phyloP scores from a whole-genome alignment of 768 basidiomycete genomes.

The Harrya chromipes region DNA sequence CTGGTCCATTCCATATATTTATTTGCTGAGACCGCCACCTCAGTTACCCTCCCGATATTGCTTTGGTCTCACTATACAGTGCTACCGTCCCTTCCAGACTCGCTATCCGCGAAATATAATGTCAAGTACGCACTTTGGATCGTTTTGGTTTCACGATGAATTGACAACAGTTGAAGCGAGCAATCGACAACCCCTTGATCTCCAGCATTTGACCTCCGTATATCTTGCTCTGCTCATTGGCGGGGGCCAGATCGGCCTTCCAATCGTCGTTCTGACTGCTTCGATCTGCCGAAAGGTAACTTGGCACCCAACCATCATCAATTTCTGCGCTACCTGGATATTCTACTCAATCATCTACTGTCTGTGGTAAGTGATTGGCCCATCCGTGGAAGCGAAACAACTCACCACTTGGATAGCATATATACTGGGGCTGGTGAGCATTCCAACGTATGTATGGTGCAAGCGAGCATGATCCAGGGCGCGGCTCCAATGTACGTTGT shows the following conservation, averaged over 20 bases:
- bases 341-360: conserved; percentile 52
- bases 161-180: conserved; percentile 6
- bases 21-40: background rate
- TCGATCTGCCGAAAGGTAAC: conserved; percentile 40
- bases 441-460: conserved; percentile 41
- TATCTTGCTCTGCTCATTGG: conserved; percentile 48
- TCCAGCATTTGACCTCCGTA: conserved; percentile 32
- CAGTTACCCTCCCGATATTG: background rate
- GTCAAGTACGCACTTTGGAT: conserved; percentile 13
- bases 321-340: conserved; percentile 56
- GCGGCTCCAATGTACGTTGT: conserved; percentile 49
- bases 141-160: background rate
- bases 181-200: conserved; percentile 14
- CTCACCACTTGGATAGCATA: conserved; percentile 26
- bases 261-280: conserved; percentile 45
- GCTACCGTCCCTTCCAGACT: background rate
- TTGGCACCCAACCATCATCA: conserved; percentile 52
- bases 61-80: background rate
- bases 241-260: conserved; percentile 53
- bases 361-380: conserved; percentile 42
- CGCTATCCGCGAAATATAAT: conserved; percentile 4
- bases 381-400: background rate
- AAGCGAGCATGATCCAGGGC: conserved; percentile 53
- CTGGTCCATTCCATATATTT: conserved; percentile 1
- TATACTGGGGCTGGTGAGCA: conserved; percentile 31